A percentile compares a stretch with the other conserved stretches of the same genome.
Evolutionary conservation across 352 stramenopile genomes (phyloP).

Genomic region (Globisporangium viniferum): DNA sequence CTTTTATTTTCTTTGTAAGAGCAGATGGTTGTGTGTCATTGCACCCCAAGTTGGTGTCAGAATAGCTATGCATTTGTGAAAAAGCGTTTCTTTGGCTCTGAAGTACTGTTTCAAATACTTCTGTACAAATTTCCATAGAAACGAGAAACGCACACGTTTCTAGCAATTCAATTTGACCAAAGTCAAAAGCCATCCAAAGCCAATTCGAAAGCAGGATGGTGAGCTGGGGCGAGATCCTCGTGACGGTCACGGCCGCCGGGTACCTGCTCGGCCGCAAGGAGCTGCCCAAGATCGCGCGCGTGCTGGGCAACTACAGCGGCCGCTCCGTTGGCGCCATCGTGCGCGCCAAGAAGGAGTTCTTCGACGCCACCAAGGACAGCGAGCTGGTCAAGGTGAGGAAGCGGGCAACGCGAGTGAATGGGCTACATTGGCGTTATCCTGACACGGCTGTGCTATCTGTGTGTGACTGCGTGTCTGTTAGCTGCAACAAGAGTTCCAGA

Average conservation of each 20-base stretch:
- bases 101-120: no score
- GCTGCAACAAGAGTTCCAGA: conserved; percentile 75
- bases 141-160: no score
- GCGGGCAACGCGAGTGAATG: no score
- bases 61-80: no score
- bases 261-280: conserved; percentile 72
- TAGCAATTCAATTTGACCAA: no score
- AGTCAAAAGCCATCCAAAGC: no score
- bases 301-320: conserved; percentile 56
- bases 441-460: neutral
- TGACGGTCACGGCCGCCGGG: conserved; percentile 61
- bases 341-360: conserved; percentile 82
- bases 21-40: no score
- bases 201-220: conserved; percentile 63
- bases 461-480: conserved; percentile 15
- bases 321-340: conserved; percentile 66
- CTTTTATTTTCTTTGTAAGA: no score
- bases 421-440: no score
- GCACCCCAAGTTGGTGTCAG: no score
- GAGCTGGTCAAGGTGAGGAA: conserved; percentile 70
- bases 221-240: conserved; percentile 59
- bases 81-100: no score
- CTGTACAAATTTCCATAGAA: no score
- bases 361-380: conserved; percentile 76
- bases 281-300: conserved; percentile 63